phyloP scores from a whole-genome alignment of 2,329 filamentous ascomycete genomes.

The Verticillium nubilum region DNA sequence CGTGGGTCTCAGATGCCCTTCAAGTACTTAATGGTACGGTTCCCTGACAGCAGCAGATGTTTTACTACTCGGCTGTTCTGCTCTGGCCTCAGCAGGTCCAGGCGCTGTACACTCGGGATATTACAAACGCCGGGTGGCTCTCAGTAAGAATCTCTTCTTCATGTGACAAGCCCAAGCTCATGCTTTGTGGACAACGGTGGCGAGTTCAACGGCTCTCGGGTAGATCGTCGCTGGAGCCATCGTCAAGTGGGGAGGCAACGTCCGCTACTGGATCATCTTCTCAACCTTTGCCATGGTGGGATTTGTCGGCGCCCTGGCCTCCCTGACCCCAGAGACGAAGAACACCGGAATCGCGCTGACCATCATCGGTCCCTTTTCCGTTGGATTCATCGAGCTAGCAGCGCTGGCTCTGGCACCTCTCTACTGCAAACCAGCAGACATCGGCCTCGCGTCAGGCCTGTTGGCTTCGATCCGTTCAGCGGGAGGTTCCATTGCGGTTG shows the following conservation, averaged over 20 bases:
- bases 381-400: conserved; percentile 28
- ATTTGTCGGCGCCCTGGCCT: conserved; percentile 23
- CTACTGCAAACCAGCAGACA: conserved; percentile 25
- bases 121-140: conserved; percentile 28
- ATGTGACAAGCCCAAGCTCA: background rate
- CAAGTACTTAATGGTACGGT: conserved; percentile 12
- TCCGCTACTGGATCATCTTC: conserved; percentile 29
- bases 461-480: conserved; percentile 32
- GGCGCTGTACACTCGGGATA: conserved; percentile 25
- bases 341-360: conserved; percentile 26
- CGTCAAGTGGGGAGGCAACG: conserved; percentile 26
- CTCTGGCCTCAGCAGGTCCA: conserved; percentile 30
- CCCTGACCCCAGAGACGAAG: conserved; percentile 23
- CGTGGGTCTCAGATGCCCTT: conserved; percentile 26
- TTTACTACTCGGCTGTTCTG: conserved; percentile 21
- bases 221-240: conserved; percentile 25
- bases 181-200: conserved; percentile 22
- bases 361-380: conserved; percentile 29
- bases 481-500: conserved; percentile 28
- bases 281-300: conserved; percentile 30
- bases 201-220: conserved; percentile 25
- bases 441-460: conserved; percentile 33
- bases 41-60: conserved; percentile 10
- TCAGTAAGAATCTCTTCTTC: conserved; percentile 12
- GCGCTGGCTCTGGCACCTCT: conserved; percentile 28